Percentiles rank a stretch among this genome's conserved stretches.
Evolutionary conservation across 75 land plant genomes (phyloP).

Genomic region (Isoetes taiwanensis): DNA sequence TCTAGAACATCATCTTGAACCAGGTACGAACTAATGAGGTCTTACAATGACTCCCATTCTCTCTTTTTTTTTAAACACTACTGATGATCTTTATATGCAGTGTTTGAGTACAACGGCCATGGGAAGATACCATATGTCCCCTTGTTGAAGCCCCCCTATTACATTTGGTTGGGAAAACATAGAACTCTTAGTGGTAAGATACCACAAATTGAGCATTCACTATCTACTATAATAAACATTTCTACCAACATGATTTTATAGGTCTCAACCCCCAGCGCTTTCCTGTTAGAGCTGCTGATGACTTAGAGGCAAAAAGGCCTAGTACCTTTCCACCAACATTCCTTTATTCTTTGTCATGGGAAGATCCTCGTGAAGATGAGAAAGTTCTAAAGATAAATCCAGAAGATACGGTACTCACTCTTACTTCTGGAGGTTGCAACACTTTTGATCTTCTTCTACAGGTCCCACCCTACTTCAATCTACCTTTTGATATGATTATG

Average conservation of each 20-base stretch:
- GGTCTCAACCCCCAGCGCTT: constrained; percentile 15
- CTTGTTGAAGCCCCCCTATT: constrained; percentile 20
- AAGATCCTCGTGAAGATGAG: constrained; percentile 36
- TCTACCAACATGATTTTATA: background rate
- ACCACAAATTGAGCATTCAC: background rate
- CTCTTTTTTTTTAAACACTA: background rate
- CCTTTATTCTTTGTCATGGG: constrained; percentile 35
- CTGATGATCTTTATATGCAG: constrained; percentile 9
- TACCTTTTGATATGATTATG: background rate
- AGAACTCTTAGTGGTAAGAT: constrained; percentile 10
- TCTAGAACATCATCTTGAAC: constrained; percentile 26
- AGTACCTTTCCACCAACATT: constrained; percentile 28
- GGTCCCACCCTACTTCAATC: constrained; percentile 6
- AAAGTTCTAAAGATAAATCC: constrained; percentile 16
- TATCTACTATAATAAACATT: background rate
- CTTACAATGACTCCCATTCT: background rate
- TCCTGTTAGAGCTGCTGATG: constrained; percentile 30
- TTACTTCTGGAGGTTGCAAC: constrained; percentile 36
- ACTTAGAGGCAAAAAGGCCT: constrained; percentile 27
- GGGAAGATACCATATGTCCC: constrained; percentile 28
- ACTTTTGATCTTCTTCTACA: constrained; percentile 24
- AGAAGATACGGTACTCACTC: constrained; percentile 27
- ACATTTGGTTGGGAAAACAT: constrained; percentile 24
- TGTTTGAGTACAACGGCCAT: constrained; percentile 20
- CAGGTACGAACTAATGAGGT: constrained; percentile 12